phyloP scores from a whole-genome alignment of 805 yeast species.

The Isabelozyma rhagii region DNA sequence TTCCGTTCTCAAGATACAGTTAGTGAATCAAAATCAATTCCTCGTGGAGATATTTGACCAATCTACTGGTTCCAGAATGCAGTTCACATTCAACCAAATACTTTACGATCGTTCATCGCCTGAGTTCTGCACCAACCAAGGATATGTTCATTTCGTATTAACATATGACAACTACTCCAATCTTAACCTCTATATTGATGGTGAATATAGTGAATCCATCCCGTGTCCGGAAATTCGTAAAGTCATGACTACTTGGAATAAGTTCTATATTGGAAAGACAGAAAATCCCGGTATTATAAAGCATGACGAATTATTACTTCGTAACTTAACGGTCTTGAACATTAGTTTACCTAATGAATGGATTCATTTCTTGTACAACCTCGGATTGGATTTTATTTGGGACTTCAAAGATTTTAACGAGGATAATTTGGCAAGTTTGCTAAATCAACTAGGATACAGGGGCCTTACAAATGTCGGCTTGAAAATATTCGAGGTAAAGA shows the following conservation, averaged over 20 bases:
- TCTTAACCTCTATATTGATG: constrained; percentile 47
- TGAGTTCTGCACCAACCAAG: constrained; percentile 10
- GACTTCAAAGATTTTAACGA: constrained; percentile 34
- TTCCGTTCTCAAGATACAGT: constrained; percentile 22
- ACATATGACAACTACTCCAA: constrained; percentile 36
- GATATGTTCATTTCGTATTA: constrained; percentile 29
- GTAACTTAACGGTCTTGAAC: constrained; percentile 39
- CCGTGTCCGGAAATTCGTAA: constrained; percentile 34
- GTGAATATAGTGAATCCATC: constrained; percentile 44
- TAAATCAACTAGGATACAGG: constrained; percentile 37
- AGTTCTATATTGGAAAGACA: constrained; percentile 30
- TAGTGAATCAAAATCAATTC: constrained; percentile 28
- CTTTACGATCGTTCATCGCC: constrained; percentile 5
- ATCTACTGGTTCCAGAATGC: constrained; percentile 21
- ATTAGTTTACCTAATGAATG: constrained; percentile 44
- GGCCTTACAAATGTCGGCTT: constrained; percentile 34
- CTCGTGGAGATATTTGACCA: constrained; percentile 24
- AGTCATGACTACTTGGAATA: constrained; percentile 29
- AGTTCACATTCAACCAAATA: constrained; percentile 32
- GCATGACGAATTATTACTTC: constrained; percentile 26
- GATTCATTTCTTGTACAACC: constrained; percentile 44
- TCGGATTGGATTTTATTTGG: constrained; percentile 50
- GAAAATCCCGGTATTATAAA: constrained; percentile 4
- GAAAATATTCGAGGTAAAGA: constrained; percentile 27
- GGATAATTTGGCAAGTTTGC: constrained; percentile 35